phyloP scores from a whole-genome alignment of 768 basidiomycete species.

The Podaxis mareebaensis region DNA sequence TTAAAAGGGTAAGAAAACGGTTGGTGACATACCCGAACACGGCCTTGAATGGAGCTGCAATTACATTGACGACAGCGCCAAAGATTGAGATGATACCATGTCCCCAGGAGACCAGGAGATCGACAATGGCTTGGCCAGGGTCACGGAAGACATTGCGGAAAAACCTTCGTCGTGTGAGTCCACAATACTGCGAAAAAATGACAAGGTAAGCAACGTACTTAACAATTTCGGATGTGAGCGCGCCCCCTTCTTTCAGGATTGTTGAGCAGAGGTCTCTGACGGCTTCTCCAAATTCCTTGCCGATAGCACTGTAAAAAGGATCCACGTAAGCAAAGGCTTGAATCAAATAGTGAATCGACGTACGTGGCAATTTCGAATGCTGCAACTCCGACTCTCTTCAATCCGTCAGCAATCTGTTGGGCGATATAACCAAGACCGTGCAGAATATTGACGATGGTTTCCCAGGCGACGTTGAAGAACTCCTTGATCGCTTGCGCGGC shows the following conservation, averaged over 20 bases:
- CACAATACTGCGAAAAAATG: not conserved
- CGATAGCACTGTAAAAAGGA: not conserved
- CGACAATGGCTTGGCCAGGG: not conserved
- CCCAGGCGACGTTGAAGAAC: not conserved
- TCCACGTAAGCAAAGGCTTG: not conserved
- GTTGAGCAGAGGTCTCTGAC: not conserved
- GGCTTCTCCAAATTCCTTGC: not conserved
- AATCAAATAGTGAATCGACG: not conserved
- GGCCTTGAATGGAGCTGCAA: not conserved
- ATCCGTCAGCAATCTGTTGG: not conserved
- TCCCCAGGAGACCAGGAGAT: not conserved
- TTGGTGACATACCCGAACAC: not conserved
- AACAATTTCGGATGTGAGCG: not conserved
- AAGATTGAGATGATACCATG: not conserved
- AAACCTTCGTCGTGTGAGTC: not conserved
- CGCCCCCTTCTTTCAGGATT: not conserved
- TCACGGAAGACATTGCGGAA: not conserved
- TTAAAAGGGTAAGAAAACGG: not conserved
- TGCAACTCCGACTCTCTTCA: not conserved
- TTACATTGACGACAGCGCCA: not conserved
- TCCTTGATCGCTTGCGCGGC: not conserved
- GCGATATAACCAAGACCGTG: not conserved
- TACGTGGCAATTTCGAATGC: not conserved
- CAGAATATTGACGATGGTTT: not conserved
- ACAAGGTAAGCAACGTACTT: not conserved